These are phyloP conservation scores for Xylaria sp. DNA, from an alignment of 2,329 filamentous ascomycete genomes.

Conservation along the genomic window DNA sequence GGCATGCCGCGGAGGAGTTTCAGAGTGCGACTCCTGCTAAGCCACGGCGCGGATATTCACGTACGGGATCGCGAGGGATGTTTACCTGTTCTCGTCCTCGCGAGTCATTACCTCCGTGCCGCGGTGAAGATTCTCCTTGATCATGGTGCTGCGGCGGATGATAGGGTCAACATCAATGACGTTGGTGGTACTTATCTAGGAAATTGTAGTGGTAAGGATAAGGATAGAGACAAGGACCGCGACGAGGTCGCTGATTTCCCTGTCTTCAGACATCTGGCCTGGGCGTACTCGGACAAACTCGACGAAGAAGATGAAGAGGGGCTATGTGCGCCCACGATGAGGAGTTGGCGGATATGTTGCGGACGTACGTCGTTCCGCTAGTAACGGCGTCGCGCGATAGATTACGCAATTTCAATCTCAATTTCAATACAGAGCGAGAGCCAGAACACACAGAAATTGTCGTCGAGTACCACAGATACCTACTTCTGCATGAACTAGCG, in stretches of 20 bases:
- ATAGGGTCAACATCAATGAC: no score
- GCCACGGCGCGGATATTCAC: neutral
- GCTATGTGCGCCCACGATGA: neutral
- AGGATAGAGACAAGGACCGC: neutral
- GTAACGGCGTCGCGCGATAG: neutral
- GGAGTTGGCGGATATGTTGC: neutral
- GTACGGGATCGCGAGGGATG: neutral
- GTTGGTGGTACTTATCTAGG: no score
- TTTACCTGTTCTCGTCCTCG: neutral
- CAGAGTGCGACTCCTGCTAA: neutral
- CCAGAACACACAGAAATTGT: neutral
- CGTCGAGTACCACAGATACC: neutral
- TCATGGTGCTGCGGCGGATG: neutral
- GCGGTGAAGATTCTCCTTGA: neutral
- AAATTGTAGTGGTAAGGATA: no score
- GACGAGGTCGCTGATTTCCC: neutral
- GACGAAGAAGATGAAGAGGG: neutral
- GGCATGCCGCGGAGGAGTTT: neutral
- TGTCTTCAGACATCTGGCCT: neutral
- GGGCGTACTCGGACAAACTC: neutral
- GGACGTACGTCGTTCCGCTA: neutral
- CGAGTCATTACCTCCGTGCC: neutral
- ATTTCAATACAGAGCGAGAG: no score
- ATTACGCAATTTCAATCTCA: no score
- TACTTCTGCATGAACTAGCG: neutral